Percentiles rank a stretch among this genome's conserved stretches.
These are phyloP conservation scores for Dryadomyces quercivorus DNA, from an alignment of 2,329 filamentous ascomycete species.

Conservation along the genomic window DNA sequence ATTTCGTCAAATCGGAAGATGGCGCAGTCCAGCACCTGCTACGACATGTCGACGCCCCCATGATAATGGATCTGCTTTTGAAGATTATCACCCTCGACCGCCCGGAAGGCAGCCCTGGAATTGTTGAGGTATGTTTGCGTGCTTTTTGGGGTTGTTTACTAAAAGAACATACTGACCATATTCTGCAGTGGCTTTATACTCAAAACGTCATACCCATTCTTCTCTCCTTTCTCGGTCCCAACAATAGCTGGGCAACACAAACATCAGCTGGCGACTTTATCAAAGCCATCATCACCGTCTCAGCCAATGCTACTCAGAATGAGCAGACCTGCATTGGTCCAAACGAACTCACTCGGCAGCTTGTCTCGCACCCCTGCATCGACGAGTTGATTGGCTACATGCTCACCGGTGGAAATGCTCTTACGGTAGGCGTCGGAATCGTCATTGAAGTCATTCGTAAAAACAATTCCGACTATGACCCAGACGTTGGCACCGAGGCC, in stretches of 20 bases:
- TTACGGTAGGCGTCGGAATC: conserved; percentile 94
- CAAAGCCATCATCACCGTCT: conserved; percentile 98
- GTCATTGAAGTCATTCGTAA: conserved; percentile 98
- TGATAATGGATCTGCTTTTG: conserved; percentile 93
- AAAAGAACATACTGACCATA: conserved; percentile 2
- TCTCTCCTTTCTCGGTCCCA: conserved; percentile 73
- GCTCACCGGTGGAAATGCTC: conserved; percentile 82
- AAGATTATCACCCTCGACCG: conserved; percentile 97
- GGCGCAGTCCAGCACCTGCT: conserved; percentile 75
- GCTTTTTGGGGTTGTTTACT: no score
- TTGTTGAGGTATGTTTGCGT: conserved; percentile 60
- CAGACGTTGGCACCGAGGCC: conserved; percentile 73
- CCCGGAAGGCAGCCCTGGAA: conserved; percentile 77
- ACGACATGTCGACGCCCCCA: conserved; percentile 89
- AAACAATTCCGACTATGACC: conserved; percentile 98
- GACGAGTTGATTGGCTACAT: conserved; percentile 80
- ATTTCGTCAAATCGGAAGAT: conserved; percentile 73
- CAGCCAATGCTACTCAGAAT: conserved; percentile 93
- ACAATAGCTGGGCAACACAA: conserved; percentile 81
- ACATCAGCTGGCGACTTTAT: conserved; percentile 95
- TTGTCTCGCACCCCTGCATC: conserved; percentile 78
- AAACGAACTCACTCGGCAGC: conserved; percentile 87
- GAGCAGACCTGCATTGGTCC: conserved; percentile 98
- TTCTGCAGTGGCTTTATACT: conserved; percentile 69
- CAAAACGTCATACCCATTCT: conserved; percentile 80